Base-by-base conservation (phyloP, 495 filamentous ascomycete genomes). In the Immersiella caudata region DNA sequence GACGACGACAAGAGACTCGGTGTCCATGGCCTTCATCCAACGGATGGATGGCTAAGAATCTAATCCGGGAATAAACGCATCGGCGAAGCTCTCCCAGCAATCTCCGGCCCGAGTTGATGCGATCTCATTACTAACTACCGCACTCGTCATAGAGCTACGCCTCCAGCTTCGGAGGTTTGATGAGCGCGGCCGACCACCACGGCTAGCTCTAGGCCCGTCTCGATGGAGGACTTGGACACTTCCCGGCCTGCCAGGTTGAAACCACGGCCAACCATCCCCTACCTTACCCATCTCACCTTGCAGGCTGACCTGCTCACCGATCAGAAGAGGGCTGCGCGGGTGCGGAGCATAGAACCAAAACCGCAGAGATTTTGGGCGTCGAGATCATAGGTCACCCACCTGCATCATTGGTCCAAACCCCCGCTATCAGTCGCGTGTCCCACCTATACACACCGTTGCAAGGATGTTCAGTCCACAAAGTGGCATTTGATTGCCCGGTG, bases 401-500 rank as follows among this genome's bases (percentile, higher is more conserved):
- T 62, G 14, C 24, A 29, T 26, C 60, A 62, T 56, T 65, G 16
- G 63, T n/a, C 51, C 33, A 22, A 29, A 21, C 21, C 26, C 9
- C 12, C 54, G 35, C 35, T 58, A 50, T 65, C 63, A 58, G 25
- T 35, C 56, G 56, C 56, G 56, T 27, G 8, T 33, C n/a, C 4
- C 56, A 59, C 9, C 56, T 29, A 59, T 35, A 59, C 26, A 33
- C 24, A 27, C 22, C 24, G 1, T 33, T 59, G 56, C 52, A 56
- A 52, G 51, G 63, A 57, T 56, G 27, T 36, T 27, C 52, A 27
- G 52, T 33, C 14, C 36, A 18, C 51, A 65, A 29, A 65, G 63
- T 65, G 52, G 27, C 33, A 40, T 65, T 65, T 65, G 63, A 65
- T 65, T 65, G 63, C 63, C 52, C 63, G 63, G 51, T 57, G 63